Base-by-base conservation (phyloP, 495 filamentous ascomycete species). In the Saxophila tyrrhenica region DNA sequence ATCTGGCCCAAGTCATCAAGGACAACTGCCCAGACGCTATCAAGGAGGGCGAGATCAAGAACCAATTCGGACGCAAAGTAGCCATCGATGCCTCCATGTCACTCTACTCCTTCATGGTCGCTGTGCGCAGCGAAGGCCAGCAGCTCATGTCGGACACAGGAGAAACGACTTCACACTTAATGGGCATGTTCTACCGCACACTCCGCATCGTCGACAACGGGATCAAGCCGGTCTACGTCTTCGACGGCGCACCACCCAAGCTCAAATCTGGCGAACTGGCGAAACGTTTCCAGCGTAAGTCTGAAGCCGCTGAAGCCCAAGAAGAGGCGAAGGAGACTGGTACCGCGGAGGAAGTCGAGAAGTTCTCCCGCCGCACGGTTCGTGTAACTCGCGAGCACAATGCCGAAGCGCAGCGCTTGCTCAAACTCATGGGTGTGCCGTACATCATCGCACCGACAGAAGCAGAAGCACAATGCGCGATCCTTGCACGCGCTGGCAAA, bases 161-260 rank as follows among this genome's bases (percentile, higher is more conserved):
- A 60, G 89, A 96, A 59, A 98, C 92, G 0, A 98, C 92, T 0
- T 97, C 92, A 8, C 92, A 98, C 68, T 73, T 98, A 19, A 95
- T 97, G 91, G 92, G 92, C 60, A 89, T 98, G 84, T 98, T 98
- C 72, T 98, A 98, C 75, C 92, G 92, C 57, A 98, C 92, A 0
- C 78, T 98, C 1, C 87, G 92, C 62, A 96, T 98, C 68, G 86
- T 97, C 67, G 92, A 98, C 70, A 96, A 96, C 62, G 92, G 92
- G 50, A 96, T 98, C 71, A 98, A 97, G 65, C 92, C 92, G 0
- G 78, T 98, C 62, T 98, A 92, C 70, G 92, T 98, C 44, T 98
- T 98, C 67, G 92, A 98, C 64, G 92, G 92, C 39, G 87, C 89
- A 23, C 92, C 92, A 2, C 92, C 92, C 2, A 98, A 95, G 62